Evolutionary conservation across 805 yeast genomes (phyloP).

Genomic region (Naumovozyma baii): DNA sequence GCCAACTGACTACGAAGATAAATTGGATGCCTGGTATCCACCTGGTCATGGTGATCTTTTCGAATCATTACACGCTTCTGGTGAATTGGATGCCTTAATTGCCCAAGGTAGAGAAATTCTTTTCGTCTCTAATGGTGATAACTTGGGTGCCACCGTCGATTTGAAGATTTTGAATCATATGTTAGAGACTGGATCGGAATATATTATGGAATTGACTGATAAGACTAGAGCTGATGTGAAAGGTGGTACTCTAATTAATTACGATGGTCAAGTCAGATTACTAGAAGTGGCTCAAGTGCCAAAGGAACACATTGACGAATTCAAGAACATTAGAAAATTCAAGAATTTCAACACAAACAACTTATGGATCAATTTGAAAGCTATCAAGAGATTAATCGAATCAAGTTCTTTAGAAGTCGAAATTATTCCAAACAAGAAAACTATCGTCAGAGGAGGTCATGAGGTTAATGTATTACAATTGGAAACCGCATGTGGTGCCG

Average conservation of each 20-base stretch:
- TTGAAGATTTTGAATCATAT: constrained; percentile 82
- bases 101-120: constrained; percentile 90
- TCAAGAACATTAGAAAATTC: constrained; percentile 94
- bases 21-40: constrained; percentile 89
- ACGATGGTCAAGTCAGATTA: constrained; percentile 87
- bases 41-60: constrained; percentile 99
- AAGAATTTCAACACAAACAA: constrained; percentile 97
- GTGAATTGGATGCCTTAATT: constrained; percentile 81
- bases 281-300: constrained; percentile 93
- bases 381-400: constrained; percentile 87
- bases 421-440: constrained; percentile 89
- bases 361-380: constrained; percentile 92
- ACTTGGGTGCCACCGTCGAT: constrained; percentile 97
- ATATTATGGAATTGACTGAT: constrained; percentile 96
- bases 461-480: constrained; percentile 85
- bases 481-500: constrained; percentile 99
- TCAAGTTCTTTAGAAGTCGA: constrained; percentile 75
- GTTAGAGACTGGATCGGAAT: constrained; percentile 85
- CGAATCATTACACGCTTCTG: constrained; percentile 80
- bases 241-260: constrained; percentile 97
- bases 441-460: constrained; percentile 62
- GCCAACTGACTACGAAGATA: constrained; percentile 65
- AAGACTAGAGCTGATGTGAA: constrained; percentile 98
- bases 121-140: constrained; percentile 96
- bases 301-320: constrained; percentile 95